Base-by-base conservation (phyloP, 495 filamentous ascomycete genomes). In the Daldinia caldariorum region DNA sequence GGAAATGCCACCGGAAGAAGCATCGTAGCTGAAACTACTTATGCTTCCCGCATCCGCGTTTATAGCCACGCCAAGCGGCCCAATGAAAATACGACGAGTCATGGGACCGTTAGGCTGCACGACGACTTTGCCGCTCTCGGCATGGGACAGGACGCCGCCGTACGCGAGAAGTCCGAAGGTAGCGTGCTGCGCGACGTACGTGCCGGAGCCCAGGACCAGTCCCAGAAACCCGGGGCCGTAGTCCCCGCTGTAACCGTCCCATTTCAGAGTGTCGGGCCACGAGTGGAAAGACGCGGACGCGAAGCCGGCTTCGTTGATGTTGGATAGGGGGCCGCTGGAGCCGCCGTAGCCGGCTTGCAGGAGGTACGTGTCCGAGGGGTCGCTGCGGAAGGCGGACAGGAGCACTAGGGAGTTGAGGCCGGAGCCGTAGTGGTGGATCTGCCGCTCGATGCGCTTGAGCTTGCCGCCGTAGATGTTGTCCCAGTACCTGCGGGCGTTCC, bases 341-440 rank as follows among this genome's bases (percentile, higher is more conserved):
- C 84, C 84, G 13, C 78, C 84, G 74, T 82, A 87, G 13, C 82
- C 84, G 4, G 82, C 77, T 13, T 81, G 82, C n/a, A 86, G 74
- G 9, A 78, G 74, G 61, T 83, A 80, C 9, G 63, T 75, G 45
- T 82, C 76, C 0, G 71, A 69, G 0, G 78, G 73, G 57, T 78
- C 66, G 62, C 69, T 74, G 18, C 79, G 78, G 76, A 82, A 86
- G 49, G 81, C 74, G 8, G 75, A 75, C 8, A 86, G 81, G 2
- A 86, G 74, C 8, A 83, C 82, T 0, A 84, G 80, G 1, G 84
- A 76, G 67, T 87, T 87, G 4, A 87, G 81, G 8, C 74, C 80
- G 10, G 84, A 86, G 10, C 85, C 85, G 70, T 87, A 87, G 72
- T 87, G 84, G 74, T 86, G 84, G 72, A 86, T 85, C 73, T 84